Evolutionary conservation across 2,329 filamentous ascomycete genomes (phyloP), one percentile per base, ranked within the genome.

Genomic region (Stachybotrys elegans): DNA sequence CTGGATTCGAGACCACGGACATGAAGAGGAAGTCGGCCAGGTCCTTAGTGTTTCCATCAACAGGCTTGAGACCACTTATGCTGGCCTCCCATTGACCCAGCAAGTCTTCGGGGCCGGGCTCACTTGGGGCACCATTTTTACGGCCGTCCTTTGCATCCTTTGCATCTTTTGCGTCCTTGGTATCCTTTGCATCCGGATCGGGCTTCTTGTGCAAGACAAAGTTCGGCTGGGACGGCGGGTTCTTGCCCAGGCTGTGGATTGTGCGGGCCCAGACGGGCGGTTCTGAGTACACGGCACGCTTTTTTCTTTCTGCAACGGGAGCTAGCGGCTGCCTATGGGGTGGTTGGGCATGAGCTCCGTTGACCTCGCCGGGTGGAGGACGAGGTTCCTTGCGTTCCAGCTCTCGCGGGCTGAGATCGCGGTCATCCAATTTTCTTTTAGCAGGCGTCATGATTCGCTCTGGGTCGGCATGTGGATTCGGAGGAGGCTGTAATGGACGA

Each of bases 11-110:
- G 6, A 93, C 75, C 16, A 93, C 83, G 44, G 85, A 74, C 39
- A 79, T 62, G 59, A 83, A 94, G 11, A 96, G 69, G 56, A 90
- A 95, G 59, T 95, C 87, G 48, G 85, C 87, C n/a, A 95, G 75
- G 16, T 73, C 63, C 55, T 83, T 85, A n/a, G 82, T 81, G 11
- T 93, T 67, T 48, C 91, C 83, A 53, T 93, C 86, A 44, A 82
- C 77, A 0, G 87, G 86, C 47, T 82, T 80, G 9, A 79, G 71
- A 39, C 85, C 82, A 2, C 81, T 84, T 38, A 95, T 83, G 25
- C 83, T 79, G 20, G 73, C 67, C 55, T 86, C 83, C 81, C 83
- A 85, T 1, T 73, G 69, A 0, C 77, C 77, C 4, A 83, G 61
- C 20, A 69, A 53, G 17, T 63, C 62, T 31, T 61, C 56, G 2